Evolutionary conservation across 139 green algal genomes (phyloP), one percentile per base, ranked within the genome.

Genomic region (Gonium pectorale): DNA sequence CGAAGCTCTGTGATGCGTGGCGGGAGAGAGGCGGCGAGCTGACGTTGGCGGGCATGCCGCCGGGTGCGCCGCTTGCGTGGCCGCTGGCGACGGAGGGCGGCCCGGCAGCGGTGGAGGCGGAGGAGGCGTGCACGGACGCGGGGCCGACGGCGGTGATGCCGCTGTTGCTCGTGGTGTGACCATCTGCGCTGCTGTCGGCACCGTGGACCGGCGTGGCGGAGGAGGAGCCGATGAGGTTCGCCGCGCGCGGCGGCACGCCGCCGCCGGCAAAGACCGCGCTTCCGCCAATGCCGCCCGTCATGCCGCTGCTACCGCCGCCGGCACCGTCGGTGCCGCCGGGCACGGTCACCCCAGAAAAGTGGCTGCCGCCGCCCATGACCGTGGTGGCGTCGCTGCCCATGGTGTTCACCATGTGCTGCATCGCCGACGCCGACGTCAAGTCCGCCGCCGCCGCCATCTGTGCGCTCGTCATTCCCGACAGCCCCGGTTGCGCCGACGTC

Each of bases 381-480:
- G 77, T 82, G 4, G 75, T 83, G 37, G 60, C 43, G 21, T 73
- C 62, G 77, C 77, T 83, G 59, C 3, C 51, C 59, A 72, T 82
- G 60, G 43, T 73, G 38, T 29, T 64, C 44, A 54, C 77, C n/a
- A 63, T 63, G 35, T 56, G 64, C 46, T 84, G 63, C 79, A 85
- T 75, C n/a, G 8, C 79, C 26, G 46, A 68, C n/a, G 79, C 79
- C 6, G 64, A 78, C 0, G 79, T 85, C n/a, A 85, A 64, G 37
- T 78, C 64, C 37, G 46, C 64, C 8, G 79, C 79, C 26, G 79
- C 79, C 46, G 35, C 35, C 27, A 85, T 85, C 79, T 85, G 79
- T 22, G 79, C 79, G 13, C 38, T 64, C 27, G 79, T 85, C 79
- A 85, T 85, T 9, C 26, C 17, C 5, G 41, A 49, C 7, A 56